Percentiles rank a stretch among this genome's conserved stretches.
phyloP scores from a whole-genome alignment of 1,139 yeast genomes.

The Hyphopichia pseudoburtonii region DNA sequence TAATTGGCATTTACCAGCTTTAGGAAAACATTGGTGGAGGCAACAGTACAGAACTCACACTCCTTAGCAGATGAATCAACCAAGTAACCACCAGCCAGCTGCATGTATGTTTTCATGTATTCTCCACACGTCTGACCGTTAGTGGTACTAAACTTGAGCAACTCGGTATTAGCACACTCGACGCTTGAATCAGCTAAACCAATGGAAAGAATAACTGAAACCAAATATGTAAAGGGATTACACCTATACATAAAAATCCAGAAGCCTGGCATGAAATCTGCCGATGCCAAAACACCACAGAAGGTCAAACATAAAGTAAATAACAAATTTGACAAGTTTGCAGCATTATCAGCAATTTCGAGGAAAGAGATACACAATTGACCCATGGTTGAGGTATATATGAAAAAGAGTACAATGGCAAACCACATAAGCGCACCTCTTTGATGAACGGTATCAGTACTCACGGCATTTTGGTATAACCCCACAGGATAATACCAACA shows the following conservation, averaged over 20 bases:
- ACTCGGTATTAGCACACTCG: constrained; percentile 48
- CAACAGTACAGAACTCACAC: constrained; percentile 22
- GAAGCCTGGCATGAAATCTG: constrained; percentile 29
- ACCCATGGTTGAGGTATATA: constrained; percentile 39
- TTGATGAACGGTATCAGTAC: constrained; percentile 19
- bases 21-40: constrained; percentile 21
- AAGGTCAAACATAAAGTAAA: constrained; percentile 31
- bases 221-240: constrained; percentile 38
- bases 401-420: constrained; percentile 37
- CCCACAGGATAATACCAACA: constrained; percentile 87
- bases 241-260: constrained; percentile 39
- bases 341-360: constrained; percentile 42
- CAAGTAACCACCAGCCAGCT: constrained; percentile 26
- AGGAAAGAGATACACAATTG: constrained; percentile 39
- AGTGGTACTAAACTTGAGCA: constrained; percentile 44
- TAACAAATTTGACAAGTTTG: constrained; percentile 25
- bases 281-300: constrained; percentile 34
- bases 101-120: constrained; percentile 21
- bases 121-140: constrained; percentile 32
- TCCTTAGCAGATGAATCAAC: constrained; percentile 14
- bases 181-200: constrained; percentile 17
- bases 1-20: constrained; percentile 14
- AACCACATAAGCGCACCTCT: constrained; percentile 49
- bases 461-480: constrained; percentile 53
- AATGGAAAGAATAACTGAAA: constrained; percentile 49